Evolutionary conservation across 495 filamentous ascomycete genomes (phyloP).

Genomic region (Chlorociboria aeruginascens): DNA sequence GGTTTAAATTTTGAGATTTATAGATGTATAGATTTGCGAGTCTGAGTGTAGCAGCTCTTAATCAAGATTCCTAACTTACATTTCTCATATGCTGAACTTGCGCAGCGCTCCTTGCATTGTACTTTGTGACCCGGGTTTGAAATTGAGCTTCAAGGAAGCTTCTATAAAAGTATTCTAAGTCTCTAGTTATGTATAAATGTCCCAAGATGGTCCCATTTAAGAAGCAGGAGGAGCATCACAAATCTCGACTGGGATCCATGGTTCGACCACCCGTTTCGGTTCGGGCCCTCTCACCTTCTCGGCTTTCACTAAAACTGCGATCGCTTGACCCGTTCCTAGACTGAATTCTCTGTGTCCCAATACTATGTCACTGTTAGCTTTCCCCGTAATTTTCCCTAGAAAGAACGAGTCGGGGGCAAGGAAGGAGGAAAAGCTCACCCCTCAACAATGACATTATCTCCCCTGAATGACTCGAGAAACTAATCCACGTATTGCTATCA

Average conservation of each 20-base stretch:
- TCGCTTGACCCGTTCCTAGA: conserved; percentile 54
- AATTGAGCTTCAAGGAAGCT: no score
- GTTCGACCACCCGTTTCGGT: background rate
- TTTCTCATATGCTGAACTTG: no score
- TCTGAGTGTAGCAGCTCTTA: no score
- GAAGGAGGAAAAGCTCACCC: conserved; percentile 19
- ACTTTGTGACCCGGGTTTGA: no score
- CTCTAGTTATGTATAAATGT: no score
- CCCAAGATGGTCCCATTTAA: background rate
- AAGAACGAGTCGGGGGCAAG: no score
- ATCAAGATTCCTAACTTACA: no score
- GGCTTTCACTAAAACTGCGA: conserved; percentile 56
- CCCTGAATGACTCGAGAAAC: conserved; percentile 57
- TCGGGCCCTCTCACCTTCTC: conserved; percentile 4
- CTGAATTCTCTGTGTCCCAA: conserved; percentile 49
- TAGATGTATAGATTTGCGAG: no score
- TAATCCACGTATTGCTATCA: conserved; percentile 50
- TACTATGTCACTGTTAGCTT: conserved; percentile 17
- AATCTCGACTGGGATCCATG: background rate
- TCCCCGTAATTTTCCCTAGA: background rate
- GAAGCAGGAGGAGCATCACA: conserved; percentile 4
- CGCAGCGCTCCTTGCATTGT: no score
- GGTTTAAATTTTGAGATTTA: no score
- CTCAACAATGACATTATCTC: conserved; percentile 47
- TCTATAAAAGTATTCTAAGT: no score